Evolutionary conservation across 1,284 basidiomycete genomes (phyloP), one percentile per base, ranked within the genome.

Genomic region (Neotropicomus parvogracilis): DNA sequence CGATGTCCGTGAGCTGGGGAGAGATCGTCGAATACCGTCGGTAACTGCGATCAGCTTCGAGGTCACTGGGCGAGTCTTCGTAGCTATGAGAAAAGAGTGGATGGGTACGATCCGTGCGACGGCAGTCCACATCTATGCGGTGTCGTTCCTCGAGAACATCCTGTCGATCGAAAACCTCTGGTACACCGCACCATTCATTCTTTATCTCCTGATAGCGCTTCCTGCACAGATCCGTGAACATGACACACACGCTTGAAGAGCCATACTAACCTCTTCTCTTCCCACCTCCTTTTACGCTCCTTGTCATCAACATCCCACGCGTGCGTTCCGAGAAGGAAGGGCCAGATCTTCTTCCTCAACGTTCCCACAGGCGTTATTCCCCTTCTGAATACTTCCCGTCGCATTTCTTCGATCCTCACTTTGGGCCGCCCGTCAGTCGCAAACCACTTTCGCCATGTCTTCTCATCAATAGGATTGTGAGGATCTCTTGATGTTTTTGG

Each of bases 81-180:
- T 70, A 67, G 8, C 63, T 59, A 17, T 79, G 77, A 1, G 85
- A 78, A 59, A 97, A 99, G 42, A 97, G 74, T 0, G 90, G 81
- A 54, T 97, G 93, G 14, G 79, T 88, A 14, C 95, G 80, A 67
- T 99, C 97, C n/a, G 97, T 98, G 12, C 97, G 81, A 44, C 95
- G 83, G 62, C 95, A 98, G 64, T 99, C 97, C 43, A 99, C 95
- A 62, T 97, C 87, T 55, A 92, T 91, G 16, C 91, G 81, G 70
- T 93, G 91, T 31, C 87, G 81, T 67, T 95, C 89, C 66, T 91
- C 88, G n/a, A 89, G 60, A n/a, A 85, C 71, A 60, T 89, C 85
- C 46, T 77, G 74, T 44, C 86, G 75, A 53, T 90, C 84, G 58
- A 89, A 89, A 3, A 91, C 81, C 55, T 91, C 87, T 21, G 85